Conservation (phyloP, 441 rosid species). For the Breynia disticha region DNA sequence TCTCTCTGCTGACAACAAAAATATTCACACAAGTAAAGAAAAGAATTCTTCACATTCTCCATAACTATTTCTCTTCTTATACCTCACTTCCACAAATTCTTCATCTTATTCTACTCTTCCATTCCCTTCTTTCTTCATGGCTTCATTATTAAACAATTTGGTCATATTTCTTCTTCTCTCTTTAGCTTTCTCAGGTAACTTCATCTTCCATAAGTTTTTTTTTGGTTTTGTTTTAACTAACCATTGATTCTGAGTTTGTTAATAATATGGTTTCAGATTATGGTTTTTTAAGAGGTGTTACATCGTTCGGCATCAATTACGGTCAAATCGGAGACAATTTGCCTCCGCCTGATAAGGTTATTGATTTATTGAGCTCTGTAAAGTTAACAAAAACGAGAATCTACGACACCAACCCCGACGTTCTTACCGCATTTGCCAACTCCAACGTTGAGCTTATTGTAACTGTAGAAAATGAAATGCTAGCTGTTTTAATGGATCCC, state of each 20-base stretch:
- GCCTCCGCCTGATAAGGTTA: slow-evolving; percentile 34
- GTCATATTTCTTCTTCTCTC: slow-evolving; percentile 31
- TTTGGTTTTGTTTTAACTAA: neutral
- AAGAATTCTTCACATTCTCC: slow-evolving; percentile 35
- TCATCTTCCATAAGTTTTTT: neutral
- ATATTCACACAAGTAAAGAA: slow-evolving; percentile 52
- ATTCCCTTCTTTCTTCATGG: slow-evolving; percentile 21
- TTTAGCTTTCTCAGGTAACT: slow-evolving; percentile 42
- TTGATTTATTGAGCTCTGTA: slow-evolving; percentile 28
- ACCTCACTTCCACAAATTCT: slow-evolving; percentile 18
- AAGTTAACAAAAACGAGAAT: slow-evolving; percentile 36
- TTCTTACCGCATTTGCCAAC: slow-evolving; percentile 34
- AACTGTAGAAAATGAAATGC: slow-evolving; percentile 34
- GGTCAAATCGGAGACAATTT: slow-evolving; percentile 47
- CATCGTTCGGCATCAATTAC: slow-evolving; percentile 48
- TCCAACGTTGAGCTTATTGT: slow-evolving; percentile 35
- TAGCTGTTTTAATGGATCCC: slow-evolving; percentile 27
- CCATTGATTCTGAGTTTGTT: neutral
- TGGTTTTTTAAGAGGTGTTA: slow-evolving; percentile 35
- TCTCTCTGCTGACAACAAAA: slow-evolving; percentile 8
- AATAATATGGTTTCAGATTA: slow-evolving; percentile 24
- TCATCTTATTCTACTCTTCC: neutral
- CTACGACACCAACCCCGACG: slow-evolving; percentile 40
- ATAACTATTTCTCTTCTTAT: slow-evolving; percentile 17
- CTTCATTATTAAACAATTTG: slow-evolving; percentile 21